These are phyloP conservation scores for Arctium minus DNA, from an alignment of 129 eudicot species.

Conservation along the genomic window DNA sequence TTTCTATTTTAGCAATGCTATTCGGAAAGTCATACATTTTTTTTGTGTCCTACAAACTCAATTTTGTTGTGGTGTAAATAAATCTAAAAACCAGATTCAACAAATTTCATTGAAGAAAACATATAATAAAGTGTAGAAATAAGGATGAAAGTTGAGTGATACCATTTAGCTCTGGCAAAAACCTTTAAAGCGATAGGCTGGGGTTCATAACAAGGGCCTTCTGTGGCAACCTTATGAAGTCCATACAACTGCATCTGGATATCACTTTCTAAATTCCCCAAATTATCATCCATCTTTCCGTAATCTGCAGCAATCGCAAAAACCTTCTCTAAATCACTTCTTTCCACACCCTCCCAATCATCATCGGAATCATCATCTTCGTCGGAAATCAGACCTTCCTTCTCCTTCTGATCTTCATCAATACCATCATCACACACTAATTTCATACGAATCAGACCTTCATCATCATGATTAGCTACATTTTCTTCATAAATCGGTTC, in stretches of 20 bases:
- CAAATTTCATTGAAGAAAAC: slow-evolving; percentile 1
- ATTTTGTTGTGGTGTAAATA: not conserved
- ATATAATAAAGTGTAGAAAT: not conserved
- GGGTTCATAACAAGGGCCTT: slow-evolving; percentile 80
- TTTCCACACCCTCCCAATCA: slow-evolving; percentile 90
- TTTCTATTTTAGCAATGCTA: too few species aligned
- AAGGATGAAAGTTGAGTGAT: slow-evolving; percentile 29
- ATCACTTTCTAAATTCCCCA: slow-evolving; percentile 43
- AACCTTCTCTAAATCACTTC: slow-evolving; percentile 65
- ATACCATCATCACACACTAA: slow-evolving; percentile 26
- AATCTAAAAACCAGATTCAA: not conserved
- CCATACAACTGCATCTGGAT: slow-evolving; percentile 67
- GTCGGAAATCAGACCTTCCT: slow-evolving; percentile 35
- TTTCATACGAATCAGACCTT: slow-evolving; percentile 4
- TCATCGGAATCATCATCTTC: slow-evolving; percentile 36
- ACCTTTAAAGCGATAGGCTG: slow-evolving; percentile 76
- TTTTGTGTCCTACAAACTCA: not conserved
- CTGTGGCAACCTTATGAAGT: slow-evolving; percentile 77
- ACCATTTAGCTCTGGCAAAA: slow-evolving; percentile 80
- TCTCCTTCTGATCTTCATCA: slow-evolving; percentile 27
- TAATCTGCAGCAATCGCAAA: slow-evolving; percentile 59
- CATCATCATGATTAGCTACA: not conserved
- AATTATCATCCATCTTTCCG: slow-evolving; percentile 31
- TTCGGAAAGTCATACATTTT: too few species aligned
- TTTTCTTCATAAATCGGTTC: not conserved